These are phyloP conservation scores for Aspergillus sclerotioniger DNA, from an alignment of 495 filamentous ascomycete species.

Conservation along the genomic window DNA sequence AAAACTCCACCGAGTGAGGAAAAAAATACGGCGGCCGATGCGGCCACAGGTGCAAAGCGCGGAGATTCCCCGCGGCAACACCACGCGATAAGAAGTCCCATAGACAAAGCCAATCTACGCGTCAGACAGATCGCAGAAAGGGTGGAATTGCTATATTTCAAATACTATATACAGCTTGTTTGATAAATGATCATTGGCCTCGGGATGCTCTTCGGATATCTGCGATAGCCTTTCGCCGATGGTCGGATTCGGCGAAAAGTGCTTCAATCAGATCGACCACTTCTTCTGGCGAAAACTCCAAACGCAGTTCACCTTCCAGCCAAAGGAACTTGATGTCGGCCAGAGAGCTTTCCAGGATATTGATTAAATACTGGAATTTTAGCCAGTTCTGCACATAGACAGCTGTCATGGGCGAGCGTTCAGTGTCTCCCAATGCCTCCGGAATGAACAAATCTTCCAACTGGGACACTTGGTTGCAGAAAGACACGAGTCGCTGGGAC, in stretches of 20 bases:
- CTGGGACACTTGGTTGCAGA: constrained; percentile 67
- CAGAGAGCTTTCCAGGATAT: constrained; percentile 86
- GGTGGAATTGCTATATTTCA: neutral
- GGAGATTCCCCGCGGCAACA: constrained; percentile 31
- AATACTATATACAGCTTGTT: constrained; percentile 13
- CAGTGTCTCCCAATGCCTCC: constrained; percentile 35
- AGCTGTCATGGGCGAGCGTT: constrained; percentile 61
- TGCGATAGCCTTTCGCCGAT: constrained; percentile 70
- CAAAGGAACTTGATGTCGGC: constrained; percentile 87
- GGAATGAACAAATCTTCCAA: constrained; percentile 76
- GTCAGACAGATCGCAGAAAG: neutral
- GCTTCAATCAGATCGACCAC: constrained; percentile 83
- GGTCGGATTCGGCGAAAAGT: constrained; percentile 84
- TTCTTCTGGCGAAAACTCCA: constrained; percentile 82
- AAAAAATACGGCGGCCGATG: constrained; percentile 49
- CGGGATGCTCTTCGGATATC: constrained; percentile 62
- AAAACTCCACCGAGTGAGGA: constrained; percentile 31
- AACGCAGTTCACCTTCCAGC: constrained; percentile 76
- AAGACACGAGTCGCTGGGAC: constrained; percentile 70
- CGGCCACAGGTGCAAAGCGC: constrained; percentile 45
- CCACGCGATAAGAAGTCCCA: neutral
- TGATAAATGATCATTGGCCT: constrained; percentile 6
- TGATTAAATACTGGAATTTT: constrained; percentile 81
- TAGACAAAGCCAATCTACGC: neutral
- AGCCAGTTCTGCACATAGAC: constrained; percentile 84